Base-by-base conservation (phyloP, 2,329 filamentous ascomycete species). In the Chrysoporthe deuterocubensis region DNA sequence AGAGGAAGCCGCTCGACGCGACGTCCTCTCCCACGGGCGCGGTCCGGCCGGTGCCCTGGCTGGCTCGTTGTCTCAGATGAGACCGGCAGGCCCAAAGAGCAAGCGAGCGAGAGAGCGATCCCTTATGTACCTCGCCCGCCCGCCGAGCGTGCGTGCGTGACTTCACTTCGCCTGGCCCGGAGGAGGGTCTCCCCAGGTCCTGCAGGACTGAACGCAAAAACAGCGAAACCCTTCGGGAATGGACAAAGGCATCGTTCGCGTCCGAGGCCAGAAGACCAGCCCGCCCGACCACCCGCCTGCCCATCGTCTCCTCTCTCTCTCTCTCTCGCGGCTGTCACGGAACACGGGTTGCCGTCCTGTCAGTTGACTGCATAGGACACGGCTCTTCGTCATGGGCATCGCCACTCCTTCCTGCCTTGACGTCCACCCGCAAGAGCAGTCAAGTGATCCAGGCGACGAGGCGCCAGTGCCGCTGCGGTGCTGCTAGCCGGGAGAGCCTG, bases 331-430 rank as follows among this genome's bases (percentile, higher is more conserved):
- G n/a, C 48, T 50, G 48, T 50, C 48, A 50, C 2, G 21, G 26
- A 26, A 9, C 11, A 2, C 48, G 26, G 26, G 26, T 26, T 26
- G 26, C 26, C 26, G 26, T 26, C 26, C 26, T 26, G 26, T 26
- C 2, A 26, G 26, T 54, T 54, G 50, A 34, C 50, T 32, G 26
- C 50, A 32, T 54, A 21, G 32, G 26, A 26, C 26, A 26, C 2
- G 26, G 50, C 50, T 34, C 16, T 32, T 54, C 50, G 50, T 54
- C 50, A 54, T 54, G 32, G 50, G 50, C 21, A 54, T 34, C 50
- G 13, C 16, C 48, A 26, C 48, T 52, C 50, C 21, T 8, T 26
- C 50, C 5, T 26, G 26, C 4, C 50, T 13, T 54, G 21, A 11
- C 16, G 16, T 54, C 5, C 13, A 11, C 48, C 48, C 48, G 5